Evolutionary conservation across 768 basidiomycete genomes (phyloP), one percentile per base, ranked within the genome.

Genomic region (Exidia glandulosa): DNA sequence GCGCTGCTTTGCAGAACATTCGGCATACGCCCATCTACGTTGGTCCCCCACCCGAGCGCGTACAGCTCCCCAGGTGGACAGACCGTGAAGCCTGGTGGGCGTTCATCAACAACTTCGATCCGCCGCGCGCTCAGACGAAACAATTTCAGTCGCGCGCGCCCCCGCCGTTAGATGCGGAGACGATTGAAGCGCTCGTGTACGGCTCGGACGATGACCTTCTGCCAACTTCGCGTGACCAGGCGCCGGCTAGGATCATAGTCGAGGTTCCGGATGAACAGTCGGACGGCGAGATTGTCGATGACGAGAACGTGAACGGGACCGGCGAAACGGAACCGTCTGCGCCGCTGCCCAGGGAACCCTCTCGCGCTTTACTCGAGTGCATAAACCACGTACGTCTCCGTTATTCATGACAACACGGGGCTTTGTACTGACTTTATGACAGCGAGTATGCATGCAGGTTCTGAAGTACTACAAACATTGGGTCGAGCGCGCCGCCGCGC

Each of bases 401-500:
- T 12, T 16, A 57, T 27, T 57, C 19, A 62, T 62, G 32, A 10
- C 36, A 10, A 36, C 33, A 32, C 32, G 13, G 48, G n/a, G 19
- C 56, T 58, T 56, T 5, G 31, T 57, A 32, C 41, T 32, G 32
- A 41, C 47, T 23, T n/a, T 29, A 10, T 23, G 12, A 32, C 63
- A 91, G 89, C 78, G 80, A 66, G 81, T 77, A 69, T 81, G 87
- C 3, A 68, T 91, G 30, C 89, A 89, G 68, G 76, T 91, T 50
- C 71, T 92, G 61, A 89, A 88, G 86, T 90, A 90, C 69, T 90
- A 90, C 69, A 78, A 82, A 19, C 81, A 90, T 66, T 92, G 89
- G 89, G 84, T 89, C 63, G 84, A 85, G 63, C 66, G 3, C 63
- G 60, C 41, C 63, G 61, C 1, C 63, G 63, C 1, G 58, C 57